Evolutionary conservation across 306 rosid genomes (phyloP), one percentile per base, ranked within the genome.

Genomic region (Prinsepia uniflora): DNA sequence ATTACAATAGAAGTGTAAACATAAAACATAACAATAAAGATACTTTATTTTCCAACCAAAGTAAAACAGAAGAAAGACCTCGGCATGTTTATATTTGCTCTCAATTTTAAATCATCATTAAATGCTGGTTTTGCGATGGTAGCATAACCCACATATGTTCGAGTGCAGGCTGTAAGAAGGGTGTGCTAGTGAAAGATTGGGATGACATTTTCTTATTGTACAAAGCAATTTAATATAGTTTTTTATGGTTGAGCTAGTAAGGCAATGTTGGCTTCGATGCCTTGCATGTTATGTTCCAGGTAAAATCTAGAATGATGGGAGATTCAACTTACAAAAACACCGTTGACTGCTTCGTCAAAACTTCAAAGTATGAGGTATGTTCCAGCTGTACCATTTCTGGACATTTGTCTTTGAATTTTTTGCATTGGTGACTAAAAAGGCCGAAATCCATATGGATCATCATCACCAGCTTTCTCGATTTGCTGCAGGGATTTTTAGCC

Each of bases 221-320:
- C 54, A 54, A 68, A 76, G 73, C 54, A 72, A 58, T 72, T 60
- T 54, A 46, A 34, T 81, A 64, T 81, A 30, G 62, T 79, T 78
- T 80, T 45, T 22, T 12, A 65, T 78, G 74, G 45, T 10, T 45
- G 65, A 68, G 76, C 47, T 85, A 73, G 76, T 78, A 77, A 71
- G 60, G 71, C 7, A 70, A 52, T 63, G 70, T 75, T 77, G 79
- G 67, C 73, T 72, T 75, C 56, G 80, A 77, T 62, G 70, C 72
- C 53, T 40, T 78, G 72, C 68, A 59, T 75, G 72, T 47, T 73
- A 77, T 80, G 71, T 80, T 81, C 68, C 85, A 95, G 97, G 91
- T 95, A 64, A 95, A 95, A 82, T 95, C 96, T 63, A 86, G 99
- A 86, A 95, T 95, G 99, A 95, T 95, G 99, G 99, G 99, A 70